Evolutionary conservation across 2,329 filamentous ascomycete species (phyloP).

Genomic region (Sporothrix sp.): DNA sequence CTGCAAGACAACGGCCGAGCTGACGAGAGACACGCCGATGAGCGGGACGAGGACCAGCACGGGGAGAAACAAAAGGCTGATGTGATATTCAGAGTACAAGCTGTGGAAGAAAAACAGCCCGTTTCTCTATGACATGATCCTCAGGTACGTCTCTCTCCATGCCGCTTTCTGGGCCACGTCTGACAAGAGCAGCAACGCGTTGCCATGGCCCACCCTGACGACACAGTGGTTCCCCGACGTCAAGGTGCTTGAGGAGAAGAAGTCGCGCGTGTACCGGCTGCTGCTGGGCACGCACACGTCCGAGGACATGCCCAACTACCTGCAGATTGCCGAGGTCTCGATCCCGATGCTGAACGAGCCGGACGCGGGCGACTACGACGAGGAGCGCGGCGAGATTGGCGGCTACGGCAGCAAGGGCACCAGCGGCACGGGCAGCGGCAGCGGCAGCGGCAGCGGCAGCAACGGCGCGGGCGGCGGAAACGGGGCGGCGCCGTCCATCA

Average conservation of each 20-base stretch:
- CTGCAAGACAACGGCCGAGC: constrained; percentile 14
- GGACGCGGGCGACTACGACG: constrained; percentile 78
- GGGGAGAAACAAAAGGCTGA: background rate
- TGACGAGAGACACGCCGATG: background rate
- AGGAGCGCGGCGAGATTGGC: constrained; percentile 84
- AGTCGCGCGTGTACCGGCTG: constrained; percentile 77
- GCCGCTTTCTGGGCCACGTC: no score
- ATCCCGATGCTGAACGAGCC: constrained; percentile 70
- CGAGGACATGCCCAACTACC: constrained; percentile 73
- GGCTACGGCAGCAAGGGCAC: constrained; percentile 62
- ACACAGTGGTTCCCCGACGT: constrained; percentile 98
- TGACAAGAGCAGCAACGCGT: constrained; percentile 75
- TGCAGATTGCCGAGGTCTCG: constrained; percentile 90
- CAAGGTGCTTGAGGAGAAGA: constrained; percentile 77
- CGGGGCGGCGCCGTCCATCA: constrained; percentile 63
- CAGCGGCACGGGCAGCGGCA: constrained; percentile 1
- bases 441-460: constrained; percentile 2
- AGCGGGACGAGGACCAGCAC: background rate
- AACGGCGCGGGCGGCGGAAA: constrained; percentile 46
- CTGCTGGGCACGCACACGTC: constrained; percentile 93
- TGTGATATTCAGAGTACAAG: constrained; percentile 72
- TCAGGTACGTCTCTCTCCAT: constrained; percentile 45
- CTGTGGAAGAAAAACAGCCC: constrained; percentile 99
- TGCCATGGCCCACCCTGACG: constrained; percentile 95
- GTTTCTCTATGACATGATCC: constrained; percentile 95